phyloP scores from a whole-genome alignment of 2,329 filamentous ascomycete species.

The Clonostachys solani region DNA sequence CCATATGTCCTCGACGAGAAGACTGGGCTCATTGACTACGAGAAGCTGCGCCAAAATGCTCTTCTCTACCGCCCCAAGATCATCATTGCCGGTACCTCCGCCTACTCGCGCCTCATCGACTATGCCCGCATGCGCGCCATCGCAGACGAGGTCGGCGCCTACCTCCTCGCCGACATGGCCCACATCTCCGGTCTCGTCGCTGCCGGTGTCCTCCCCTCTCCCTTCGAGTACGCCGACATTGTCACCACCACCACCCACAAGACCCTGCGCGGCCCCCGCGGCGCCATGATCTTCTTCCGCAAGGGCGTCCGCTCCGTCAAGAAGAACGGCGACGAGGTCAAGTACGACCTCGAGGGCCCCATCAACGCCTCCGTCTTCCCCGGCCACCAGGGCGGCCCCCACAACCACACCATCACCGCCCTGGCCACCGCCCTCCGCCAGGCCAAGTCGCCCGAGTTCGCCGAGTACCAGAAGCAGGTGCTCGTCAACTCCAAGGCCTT shows the following conservation, averaged over 20 bases:
- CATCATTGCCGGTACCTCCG: slow-evolving; percentile 87
- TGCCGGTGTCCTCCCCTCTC: slow-evolving; percentile 81
- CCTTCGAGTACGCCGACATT: slow-evolving; percentile 83
- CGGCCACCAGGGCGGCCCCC: slow-evolving; percentile 92
- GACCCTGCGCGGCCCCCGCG: slow-evolving; percentile 85
- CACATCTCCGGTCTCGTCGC: slow-evolving; percentile 92
- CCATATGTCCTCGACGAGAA: slow-evolving; percentile 86
- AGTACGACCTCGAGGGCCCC: slow-evolving; percentile 81
- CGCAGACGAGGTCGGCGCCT: slow-evolving; percentile 81
- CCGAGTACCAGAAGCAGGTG: slow-evolving; percentile 81
- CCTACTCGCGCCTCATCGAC: slow-evolving; percentile 91
- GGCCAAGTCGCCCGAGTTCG: slow-evolving; percentile 81
- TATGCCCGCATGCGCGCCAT: slow-evolving; percentile 86
- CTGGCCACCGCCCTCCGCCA: slow-evolving; percentile 90
- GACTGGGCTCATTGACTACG: slow-evolving; percentile 90
- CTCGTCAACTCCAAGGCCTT: slow-evolving; percentile 84
- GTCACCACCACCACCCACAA: slow-evolving; percentile 99
- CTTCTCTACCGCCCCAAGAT: slow-evolving; percentile 88
- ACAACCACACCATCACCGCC: slow-evolving; percentile 97
- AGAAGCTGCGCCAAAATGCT: slow-evolving; percentile 79
- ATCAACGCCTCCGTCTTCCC: slow-evolving; percentile 97
- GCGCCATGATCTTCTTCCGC: slow-evolving; percentile 97
- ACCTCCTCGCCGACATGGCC: slow-evolving; percentile 90
- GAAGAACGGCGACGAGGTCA: slow-evolving; percentile 71
- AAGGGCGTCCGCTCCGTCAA: slow-evolving; percentile 81